These are phyloP conservation scores for Butyriboletus appendiculatus DNA, from an alignment of 1,284 basidiomycete species.

Conservation along the genomic window DNA sequence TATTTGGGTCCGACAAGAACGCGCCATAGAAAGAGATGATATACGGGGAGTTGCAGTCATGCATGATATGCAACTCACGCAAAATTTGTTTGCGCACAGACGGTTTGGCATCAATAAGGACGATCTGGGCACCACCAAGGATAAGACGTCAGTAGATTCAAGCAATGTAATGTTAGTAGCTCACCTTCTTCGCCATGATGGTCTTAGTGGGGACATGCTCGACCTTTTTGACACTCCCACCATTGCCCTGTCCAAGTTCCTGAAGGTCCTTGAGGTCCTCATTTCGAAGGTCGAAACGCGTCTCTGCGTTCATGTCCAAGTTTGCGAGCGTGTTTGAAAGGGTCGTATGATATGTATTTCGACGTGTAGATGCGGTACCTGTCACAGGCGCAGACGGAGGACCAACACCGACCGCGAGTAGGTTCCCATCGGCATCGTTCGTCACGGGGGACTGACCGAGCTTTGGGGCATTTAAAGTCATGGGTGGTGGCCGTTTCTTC, in stretches of 20 bases:
- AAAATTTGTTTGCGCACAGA: constrained; percentile 98
- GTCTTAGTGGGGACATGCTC: constrained; percentile 87
- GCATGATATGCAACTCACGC: constrained; percentile 97
- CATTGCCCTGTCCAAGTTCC: constrained; percentile 96
- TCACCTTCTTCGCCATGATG: constrained; percentile 94
- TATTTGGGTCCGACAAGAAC: constrained; percentile 94
- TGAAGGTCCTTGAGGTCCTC: constrained; percentile 83
- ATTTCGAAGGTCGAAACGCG: constrained; percentile 74
- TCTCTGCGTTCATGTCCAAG: constrained; percentile 73
- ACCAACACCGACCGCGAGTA: constrained; percentile 40
- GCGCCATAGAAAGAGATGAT: constrained; percentile 98
- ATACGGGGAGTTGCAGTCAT: constrained; percentile 91
- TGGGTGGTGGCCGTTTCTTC: constrained; percentile 65
- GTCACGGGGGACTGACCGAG: constrained; percentile 45
- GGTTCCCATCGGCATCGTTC: constrained; percentile 39
- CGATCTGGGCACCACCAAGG: constrained; percentile 62
- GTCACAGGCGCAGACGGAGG: constrained; percentile 44
- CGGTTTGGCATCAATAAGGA: constrained; percentile 97
- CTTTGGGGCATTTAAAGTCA: constrained; percentile 52
- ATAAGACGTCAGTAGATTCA: background rate
- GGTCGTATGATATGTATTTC: constrained; percentile 69
- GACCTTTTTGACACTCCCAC: constrained; percentile 96
- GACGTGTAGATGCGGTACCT: constrained; percentile 43
- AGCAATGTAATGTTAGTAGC: constrained; percentile 24
- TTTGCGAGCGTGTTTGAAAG: constrained; percentile 75